These are phyloP conservation scores for Raphanus sativus DNA, from an alignment of 345 rosid genomes.

Conservation along the genomic window DNA sequence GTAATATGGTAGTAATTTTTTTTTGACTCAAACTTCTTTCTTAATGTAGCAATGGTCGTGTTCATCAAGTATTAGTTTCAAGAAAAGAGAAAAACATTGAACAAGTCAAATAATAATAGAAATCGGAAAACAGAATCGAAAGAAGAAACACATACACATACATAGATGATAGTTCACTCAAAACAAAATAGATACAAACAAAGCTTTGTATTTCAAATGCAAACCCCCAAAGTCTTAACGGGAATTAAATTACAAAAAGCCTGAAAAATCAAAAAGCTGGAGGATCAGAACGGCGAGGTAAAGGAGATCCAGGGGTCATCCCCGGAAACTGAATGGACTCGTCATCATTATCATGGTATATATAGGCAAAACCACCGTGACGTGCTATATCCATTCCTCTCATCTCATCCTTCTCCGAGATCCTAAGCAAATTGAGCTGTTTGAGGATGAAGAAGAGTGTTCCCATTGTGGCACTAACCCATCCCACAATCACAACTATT, in stretches of 20 bases:
- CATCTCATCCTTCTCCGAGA: conserved; percentile 75
- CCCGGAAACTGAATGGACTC: conserved; percentile 38
- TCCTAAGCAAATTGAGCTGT: conserved; percentile 59
- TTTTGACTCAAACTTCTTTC: neutral
- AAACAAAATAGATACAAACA: conserved; percentile 7
- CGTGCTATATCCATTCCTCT: conserved; percentile 83
- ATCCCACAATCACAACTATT: conserved; percentile 63
- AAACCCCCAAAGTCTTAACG: neutral
- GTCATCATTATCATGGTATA: conserved; percentile 68
- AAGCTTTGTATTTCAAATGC: conserved; percentile 3
- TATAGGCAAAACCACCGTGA: conserved; percentile 89
- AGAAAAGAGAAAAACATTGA: neutral
- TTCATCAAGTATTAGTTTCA: neutral
- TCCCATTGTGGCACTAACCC: conserved; percentile 91
- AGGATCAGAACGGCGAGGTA: neutral
- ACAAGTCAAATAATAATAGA: neutral
- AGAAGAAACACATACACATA: neutral
- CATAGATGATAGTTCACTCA: neutral
- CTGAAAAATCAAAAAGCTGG: neutral
- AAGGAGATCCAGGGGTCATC: conserved; percentile 43
- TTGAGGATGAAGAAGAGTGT: conserved; percentile 60
- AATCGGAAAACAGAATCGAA: neutral
- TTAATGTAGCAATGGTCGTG: neutral
- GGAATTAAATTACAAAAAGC: neutral
- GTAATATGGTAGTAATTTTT: neutral